Evolutionary conservation across 2,329 filamentous ascomycete genomes (phyloP).

Genomic region (Sclerotinia nivalis): DNA sequence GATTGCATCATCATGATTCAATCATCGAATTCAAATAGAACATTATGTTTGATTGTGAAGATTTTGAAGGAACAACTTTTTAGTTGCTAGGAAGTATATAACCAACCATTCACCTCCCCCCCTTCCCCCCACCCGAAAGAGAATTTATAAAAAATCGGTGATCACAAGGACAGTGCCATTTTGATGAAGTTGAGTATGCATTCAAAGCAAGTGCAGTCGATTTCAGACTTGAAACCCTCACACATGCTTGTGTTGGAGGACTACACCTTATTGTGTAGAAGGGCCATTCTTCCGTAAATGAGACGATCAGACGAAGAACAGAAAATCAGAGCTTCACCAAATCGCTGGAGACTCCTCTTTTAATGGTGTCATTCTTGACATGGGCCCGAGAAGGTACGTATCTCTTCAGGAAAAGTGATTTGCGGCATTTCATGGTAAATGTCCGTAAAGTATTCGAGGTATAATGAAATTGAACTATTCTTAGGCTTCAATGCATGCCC

Average conservation of each 20-base stretch:
- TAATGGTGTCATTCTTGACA: not conserved
- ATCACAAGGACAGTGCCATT: not conserved
- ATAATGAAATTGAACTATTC: slow-evolving; percentile 29
- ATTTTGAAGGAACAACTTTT: not conserved
- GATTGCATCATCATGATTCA: not conserved
- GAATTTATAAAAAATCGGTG: not conserved
- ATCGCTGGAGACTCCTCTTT: not conserved
- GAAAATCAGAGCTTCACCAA: not conserved
- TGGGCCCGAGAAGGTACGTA: not conserved
- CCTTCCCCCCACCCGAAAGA: not conserved
- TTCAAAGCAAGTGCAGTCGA: not conserved
- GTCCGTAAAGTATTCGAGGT: slow-evolving; percentile 13
- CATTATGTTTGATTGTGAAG: not conserved
- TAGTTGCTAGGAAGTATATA: not conserved
- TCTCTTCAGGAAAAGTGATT: not conserved
- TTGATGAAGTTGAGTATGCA: not conserved
- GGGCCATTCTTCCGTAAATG: not conserved
- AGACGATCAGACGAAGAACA: not conserved
- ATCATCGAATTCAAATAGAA: not conserved
- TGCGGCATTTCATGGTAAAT: not conserved
- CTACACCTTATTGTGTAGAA: not conserved
- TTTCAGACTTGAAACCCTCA: not conserved
- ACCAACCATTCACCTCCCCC: not conserved
- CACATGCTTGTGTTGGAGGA: slow-evolving; percentile 4
- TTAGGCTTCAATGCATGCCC: slow-evolving; percentile 32